phyloP scores from a whole-genome alignment of 1,139 yeast species.

The Lodderomyces jiufengensis region DNA sequence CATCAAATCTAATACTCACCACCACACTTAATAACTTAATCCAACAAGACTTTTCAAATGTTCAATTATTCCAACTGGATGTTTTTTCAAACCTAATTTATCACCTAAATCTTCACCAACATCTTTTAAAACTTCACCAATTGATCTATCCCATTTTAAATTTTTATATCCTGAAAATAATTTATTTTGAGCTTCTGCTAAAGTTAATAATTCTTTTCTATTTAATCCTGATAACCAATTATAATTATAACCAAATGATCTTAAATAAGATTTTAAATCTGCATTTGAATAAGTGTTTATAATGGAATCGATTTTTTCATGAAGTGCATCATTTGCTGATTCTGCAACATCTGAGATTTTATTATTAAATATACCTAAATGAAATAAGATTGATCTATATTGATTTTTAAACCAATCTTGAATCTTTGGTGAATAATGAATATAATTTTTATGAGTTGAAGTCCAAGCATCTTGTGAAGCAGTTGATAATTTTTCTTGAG shows the following conservation, averaged over 20 bases:
- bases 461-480: background rate
- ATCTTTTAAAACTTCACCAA: conserved; percentile 21
- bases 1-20: no score
- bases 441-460: conserved; percentile 5
- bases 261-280: conserved; percentile 52
- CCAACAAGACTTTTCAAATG: conserved; percentile 8
- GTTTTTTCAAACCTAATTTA: conserved; percentile 18
- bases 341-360: conserved; percentile 12
- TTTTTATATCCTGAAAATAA: conserved; percentile 20
- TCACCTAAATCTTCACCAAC: conserved; percentile 17
- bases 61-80: conserved; percentile 8
- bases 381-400: conserved; percentile 6
- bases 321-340: conserved; percentile 35
- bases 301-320: conserved; percentile 16
- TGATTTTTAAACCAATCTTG: conserved; percentile 5
- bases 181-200: conserved; percentile 45
- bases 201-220: conserved; percentile 42
- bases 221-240: conserved; percentile 29
- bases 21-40: conserved; percentile 5
- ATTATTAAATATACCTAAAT: conserved; percentile 9
- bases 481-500: conserved; percentile 5
- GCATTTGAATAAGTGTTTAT: conserved; percentile 45
- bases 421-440: conserved; percentile 8
- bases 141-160: conserved; percentile 23
- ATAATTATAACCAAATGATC: conserved; percentile 46